Evolutionary conservation across 257 asterid species (phyloP).

Genomic region (Fraxinus cuspidata): DNA sequence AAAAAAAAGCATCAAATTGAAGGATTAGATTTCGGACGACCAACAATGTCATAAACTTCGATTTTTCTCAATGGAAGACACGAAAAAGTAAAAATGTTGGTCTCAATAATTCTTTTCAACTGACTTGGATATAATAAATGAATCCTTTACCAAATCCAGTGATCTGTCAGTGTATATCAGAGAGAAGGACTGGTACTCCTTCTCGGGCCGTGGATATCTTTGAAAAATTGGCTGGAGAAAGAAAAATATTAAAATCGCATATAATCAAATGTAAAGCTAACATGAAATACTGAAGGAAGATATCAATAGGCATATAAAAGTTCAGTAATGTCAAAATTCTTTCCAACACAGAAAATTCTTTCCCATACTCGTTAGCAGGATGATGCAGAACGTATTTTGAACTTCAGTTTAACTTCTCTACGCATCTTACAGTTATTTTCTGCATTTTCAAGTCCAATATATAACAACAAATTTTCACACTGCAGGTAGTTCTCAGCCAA

Average conservation of each 20-base stretch:
- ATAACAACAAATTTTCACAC: neutral
- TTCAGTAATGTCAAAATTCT: slow-evolving; percentile 7
- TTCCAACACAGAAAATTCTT: neutral
- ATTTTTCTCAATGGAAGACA: neutral
- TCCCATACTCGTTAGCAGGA: neutral
- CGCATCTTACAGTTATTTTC: neutral
- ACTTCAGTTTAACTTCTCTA: neutral
- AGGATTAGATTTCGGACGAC: slow-evolving; percentile 7
- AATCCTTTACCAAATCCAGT: slow-evolving; percentile 78
- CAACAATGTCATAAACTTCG: neutral
- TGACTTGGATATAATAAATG: slow-evolving; percentile 20
- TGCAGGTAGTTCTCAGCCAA: neutral
- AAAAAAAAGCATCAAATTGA: slow-evolving; percentile 12
- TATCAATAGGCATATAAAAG: slow-evolving; percentile 6
- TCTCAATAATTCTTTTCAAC: slow-evolving; percentile 1
- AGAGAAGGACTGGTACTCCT: slow-evolving; percentile 95
- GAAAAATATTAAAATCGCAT: slow-evolving; percentile 24
- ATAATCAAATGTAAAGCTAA: slow-evolving; percentile 20
- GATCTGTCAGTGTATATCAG: slow-evolving; percentile 91
- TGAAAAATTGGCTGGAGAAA: slow-evolving; percentile 84
- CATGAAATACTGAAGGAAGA: neutral
- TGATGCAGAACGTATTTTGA: neutral
- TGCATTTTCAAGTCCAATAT: neutral
- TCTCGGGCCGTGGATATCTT: slow-evolving; percentile 95
- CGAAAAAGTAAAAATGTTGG: neutral